Conservation (phyloP, 1,284 basidiomycete species). For the Chiua sp. region DNA sequence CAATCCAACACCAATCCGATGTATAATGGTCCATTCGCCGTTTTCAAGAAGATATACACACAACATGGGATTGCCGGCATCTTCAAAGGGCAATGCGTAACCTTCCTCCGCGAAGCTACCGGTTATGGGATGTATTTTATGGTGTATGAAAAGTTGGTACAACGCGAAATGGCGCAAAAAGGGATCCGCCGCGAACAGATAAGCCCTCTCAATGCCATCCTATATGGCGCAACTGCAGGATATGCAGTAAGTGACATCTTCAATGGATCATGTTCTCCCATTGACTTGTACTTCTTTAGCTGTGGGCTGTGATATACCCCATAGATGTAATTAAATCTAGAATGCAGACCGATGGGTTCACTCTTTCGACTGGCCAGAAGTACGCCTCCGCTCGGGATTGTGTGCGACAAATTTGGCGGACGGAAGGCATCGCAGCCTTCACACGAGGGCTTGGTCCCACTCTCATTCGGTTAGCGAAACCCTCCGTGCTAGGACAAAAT, state of each 20-base stretch:
- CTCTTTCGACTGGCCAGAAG: conserved; percentile 72
- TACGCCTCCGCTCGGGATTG: conserved; percentile 88
- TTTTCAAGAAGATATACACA: conserved; percentile 80
- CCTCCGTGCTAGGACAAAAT: conserved; percentile 6
- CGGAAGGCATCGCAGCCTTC: conserved; percentile 87
- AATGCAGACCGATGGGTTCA: conserved; percentile 94
- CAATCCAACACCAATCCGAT: conserved; percentile 76
- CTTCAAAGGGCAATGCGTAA: conserved; percentile 94
- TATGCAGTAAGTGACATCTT: conserved; percentile 65
- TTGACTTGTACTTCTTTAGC: conserved; percentile 43
- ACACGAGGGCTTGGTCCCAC: conserved; percentile 91
- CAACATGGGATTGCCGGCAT: conserved; percentile 83
- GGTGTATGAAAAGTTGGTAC: conserved; percentile 92
- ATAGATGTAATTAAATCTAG: conserved; percentile 96
- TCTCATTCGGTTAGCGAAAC: conserved; percentile 74
- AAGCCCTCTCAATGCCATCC: conserved; percentile 74
- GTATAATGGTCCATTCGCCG: conserved; percentile 88
- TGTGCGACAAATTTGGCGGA: conserved; percentile 78
- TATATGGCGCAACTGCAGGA: conserved; percentile 88
- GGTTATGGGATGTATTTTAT: conserved; percentile 94
- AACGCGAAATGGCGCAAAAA: conserved; percentile 77
- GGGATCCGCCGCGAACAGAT: conserved; percentile 79
- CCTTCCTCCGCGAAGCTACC: conserved; percentile 84
- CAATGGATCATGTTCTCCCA: not conserved
- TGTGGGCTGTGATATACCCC: conserved; percentile 89